Percentiles rank a stretch among this genome's conserved stretches.
These are phyloP conservation scores for Pelargonium fulgidum DNA, from an alignment of 441 rosid genomes.

Conservation along the genomic window DNA sequence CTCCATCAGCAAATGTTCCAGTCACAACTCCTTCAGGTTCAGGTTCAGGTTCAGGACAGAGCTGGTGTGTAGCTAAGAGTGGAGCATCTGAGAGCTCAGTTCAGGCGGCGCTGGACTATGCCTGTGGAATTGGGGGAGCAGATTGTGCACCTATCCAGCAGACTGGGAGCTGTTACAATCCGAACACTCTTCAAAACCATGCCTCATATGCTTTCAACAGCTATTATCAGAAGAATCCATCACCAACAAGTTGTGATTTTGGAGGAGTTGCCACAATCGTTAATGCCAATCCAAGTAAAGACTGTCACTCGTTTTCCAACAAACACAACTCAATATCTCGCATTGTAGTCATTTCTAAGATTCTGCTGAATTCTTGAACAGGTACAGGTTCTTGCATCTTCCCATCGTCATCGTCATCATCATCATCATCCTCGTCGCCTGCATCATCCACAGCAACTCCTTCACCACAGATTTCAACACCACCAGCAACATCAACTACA, in stretches of 20 bases:
- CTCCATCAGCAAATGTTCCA: slow-evolving; percentile 48
- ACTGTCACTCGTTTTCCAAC: not conserved
- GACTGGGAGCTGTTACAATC: slow-evolving; percentile 76
- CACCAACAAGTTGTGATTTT: slow-evolving; percentile 78
- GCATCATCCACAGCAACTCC: slow-evolving; percentile 35
- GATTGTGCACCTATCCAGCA: slow-evolving; percentile 86
- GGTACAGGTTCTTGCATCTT: slow-evolving; percentile 79
- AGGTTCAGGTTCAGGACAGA: slow-evolving; percentile 50
- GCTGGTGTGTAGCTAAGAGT: slow-evolving; percentile 76
- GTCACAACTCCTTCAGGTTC: slow-evolving; percentile 60
- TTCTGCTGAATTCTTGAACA: slow-evolving; percentile 24
- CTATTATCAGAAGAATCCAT: slow-evolving; percentile 81
- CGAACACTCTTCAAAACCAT: slow-evolving; percentile 61
- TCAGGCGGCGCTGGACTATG: slow-evolving; percentile 82
- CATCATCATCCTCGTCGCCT: slow-evolving; percentile 35
- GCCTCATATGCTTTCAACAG: slow-evolving; percentile 91
- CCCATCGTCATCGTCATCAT: slow-evolving; percentile 43
- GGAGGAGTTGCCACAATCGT: slow-evolving; percentile 66
- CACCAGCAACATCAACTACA: slow-evolving; percentile 28
- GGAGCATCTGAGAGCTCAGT: slow-evolving; percentile 50
- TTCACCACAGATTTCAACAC: slow-evolving; percentile 26
- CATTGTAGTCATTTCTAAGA: slow-evolving; percentile 6
- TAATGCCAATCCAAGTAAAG: slow-evolving; percentile 73
- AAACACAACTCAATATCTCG: not conserved
- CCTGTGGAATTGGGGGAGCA: slow-evolving; percentile 84